Conservation (phyloP, 202 grass and related monocot genomes). For the Digitaria exilis region DNA sequence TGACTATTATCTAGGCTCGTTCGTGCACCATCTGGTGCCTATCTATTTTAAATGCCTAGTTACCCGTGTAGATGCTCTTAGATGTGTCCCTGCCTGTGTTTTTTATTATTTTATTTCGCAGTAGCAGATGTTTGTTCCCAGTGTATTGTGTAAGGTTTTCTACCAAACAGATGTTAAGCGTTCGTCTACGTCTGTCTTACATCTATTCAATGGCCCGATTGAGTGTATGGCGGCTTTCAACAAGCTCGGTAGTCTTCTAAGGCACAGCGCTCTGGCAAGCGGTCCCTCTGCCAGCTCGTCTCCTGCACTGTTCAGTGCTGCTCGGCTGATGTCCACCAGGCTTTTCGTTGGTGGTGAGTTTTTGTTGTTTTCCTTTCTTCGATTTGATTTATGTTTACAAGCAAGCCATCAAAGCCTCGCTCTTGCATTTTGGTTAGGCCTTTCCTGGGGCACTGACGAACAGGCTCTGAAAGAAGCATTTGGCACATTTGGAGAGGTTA, state of each 20-base stretch:
- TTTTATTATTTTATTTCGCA: background rate
- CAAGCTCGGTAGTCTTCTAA: slow-evolving; percentile 75
- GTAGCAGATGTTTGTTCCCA: background rate
- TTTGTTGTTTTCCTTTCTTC: background rate
- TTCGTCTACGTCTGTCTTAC: no score
- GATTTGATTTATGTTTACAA: background rate
- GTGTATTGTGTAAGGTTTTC: background rate
- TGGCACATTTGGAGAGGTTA: slow-evolving; percentile 56
- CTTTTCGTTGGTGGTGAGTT: slow-evolving; percentile 79
- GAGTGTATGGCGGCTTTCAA: slow-evolving; percentile 68
- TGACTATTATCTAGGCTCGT: background rate
- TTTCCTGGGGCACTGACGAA: slow-evolving; percentile 59
- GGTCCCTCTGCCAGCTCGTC: background rate
- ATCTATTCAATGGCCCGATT: slow-evolving; percentile 16
- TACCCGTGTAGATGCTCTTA: background rate
- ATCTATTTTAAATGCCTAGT: background rate
- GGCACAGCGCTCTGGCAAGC: slow-evolving; percentile 46
- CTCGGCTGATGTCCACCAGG: slow-evolving; percentile 71
- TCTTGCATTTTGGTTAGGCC: slow-evolving; percentile 48
- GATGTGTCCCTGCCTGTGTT: background rate
- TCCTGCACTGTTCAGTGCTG: slow-evolving; percentile 57
- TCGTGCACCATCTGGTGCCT: background rate
- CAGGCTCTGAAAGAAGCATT: slow-evolving; percentile 61
- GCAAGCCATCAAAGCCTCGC: no score
- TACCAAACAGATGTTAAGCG: background rate